Conservation (phyloP, 805 yeast species). For the Wickerhamomyces chaumierensis region DNA sequence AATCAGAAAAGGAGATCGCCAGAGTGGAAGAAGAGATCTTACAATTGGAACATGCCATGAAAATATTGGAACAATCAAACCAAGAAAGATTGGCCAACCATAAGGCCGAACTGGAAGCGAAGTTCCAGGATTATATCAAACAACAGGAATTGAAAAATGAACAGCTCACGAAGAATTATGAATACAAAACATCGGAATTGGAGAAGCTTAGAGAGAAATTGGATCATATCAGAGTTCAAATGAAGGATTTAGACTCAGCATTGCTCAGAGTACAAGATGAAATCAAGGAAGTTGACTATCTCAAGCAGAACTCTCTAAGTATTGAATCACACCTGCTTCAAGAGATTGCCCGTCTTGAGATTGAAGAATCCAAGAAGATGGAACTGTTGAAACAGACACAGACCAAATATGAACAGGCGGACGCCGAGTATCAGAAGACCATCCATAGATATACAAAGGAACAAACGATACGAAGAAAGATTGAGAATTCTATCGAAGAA, state of each 20-base stretch:
- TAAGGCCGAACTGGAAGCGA: constrained; percentile 8
- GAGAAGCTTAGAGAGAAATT: constrained; percentile 7
- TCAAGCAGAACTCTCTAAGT: not conserved
- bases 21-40: constrained; percentile 9
- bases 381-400: constrained; percentile 15
- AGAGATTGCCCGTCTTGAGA: constrained; percentile 15
- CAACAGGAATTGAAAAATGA: constrained; percentile 20
- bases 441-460: constrained; percentile 24
- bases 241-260: constrained; percentile 1
- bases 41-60: constrained; percentile 2
- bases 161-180: constrained; percentile 17
- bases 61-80: not conserved
- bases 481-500: constrained; percentile 40
- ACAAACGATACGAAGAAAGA: constrained; percentile 26
- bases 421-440: constrained; percentile 14
- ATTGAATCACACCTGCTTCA: constrained; percentile 3
- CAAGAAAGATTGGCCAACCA: constrained; percentile 1
- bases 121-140: constrained; percentile 12
- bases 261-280: not conserved
- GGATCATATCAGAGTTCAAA: not conserved
- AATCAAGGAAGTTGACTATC: not conserved
- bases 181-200: constrained; percentile 17
- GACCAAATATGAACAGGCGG: constrained; percentile 12
- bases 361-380: constrained; percentile 12
- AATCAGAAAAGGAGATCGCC: constrained; percentile 8